phyloP scores from a whole-genome alignment of 345 rosid genomes.

The Acer negundo region DNA sequence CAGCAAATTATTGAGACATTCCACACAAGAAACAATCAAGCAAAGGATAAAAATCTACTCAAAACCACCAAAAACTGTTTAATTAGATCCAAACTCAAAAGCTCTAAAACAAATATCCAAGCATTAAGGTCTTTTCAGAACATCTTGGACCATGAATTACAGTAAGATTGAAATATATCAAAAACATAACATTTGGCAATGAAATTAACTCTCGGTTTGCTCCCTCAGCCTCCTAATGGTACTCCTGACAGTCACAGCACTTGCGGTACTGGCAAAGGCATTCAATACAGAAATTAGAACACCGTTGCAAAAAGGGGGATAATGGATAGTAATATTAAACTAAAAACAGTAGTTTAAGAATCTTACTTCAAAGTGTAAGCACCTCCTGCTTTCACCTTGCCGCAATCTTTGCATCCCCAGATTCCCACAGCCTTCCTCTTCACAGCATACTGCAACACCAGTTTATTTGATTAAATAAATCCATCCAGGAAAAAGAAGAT shows the following conservation, averaged over 20 bases:
- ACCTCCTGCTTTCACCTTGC: slow-evolving; percentile 68
- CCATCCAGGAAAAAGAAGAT: neutral
- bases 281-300: neutral
- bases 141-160: slow-evolving; percentile 10
- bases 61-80: neutral
- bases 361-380: slow-evolving; percentile 69
- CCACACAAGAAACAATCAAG: no score
- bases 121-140: no score
- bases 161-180: neutral
- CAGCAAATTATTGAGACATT: no score
- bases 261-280: slow-evolving; percentile 50
- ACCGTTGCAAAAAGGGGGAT: neutral
- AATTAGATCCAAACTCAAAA: neutral
- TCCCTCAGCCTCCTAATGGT: slow-evolving; percentile 72
- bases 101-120: neutral
- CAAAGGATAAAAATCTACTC: no score
- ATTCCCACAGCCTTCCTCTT: slow-evolving; percentile 73
- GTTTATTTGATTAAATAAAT: neutral
- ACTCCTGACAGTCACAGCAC: slow-evolving; percentile 77
- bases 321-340: neutral
- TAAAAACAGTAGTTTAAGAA: neutral
- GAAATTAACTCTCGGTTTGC: slow-evolving; percentile 58
- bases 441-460: slow-evolving; percentile 46
- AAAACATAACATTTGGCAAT: neutral
- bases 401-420: slow-evolving; percentile 73